Evolutionary conservation across 805 yeast species (phyloP).

Genomic region (Isabelozyma pseudorhagii): DNA sequence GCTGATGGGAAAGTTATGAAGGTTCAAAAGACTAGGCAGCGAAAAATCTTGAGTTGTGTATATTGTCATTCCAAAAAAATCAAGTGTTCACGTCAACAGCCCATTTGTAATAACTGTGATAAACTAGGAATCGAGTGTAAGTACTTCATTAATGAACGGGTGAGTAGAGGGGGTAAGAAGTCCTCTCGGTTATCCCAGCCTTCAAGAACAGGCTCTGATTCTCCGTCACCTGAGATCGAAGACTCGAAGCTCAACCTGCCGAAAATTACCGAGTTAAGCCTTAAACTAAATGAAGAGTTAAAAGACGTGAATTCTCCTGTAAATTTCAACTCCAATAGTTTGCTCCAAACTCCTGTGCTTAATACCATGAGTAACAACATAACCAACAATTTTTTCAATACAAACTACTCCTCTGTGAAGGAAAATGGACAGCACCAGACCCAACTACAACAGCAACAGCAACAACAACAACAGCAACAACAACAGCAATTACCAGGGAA

Average conservation of each 20-base stretch:
- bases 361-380: conserved; percentile 29
- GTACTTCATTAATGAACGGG: conserved; percentile 57
- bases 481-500: conserved; percentile 1
- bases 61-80: conserved; percentile 61
- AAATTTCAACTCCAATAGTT: neutral
- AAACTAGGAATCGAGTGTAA: conserved; percentile 47
- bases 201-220: neutral
- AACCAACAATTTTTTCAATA: conserved; percentile 32
- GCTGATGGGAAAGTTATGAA: conserved; percentile 56
- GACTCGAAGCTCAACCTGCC: neutral
- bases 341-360: conserved; percentile 25
- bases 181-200: neutral
- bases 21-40: conserved; percentile 58
- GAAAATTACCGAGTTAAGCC: neutral
- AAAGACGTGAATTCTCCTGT: neutral
- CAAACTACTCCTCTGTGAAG: conserved; percentile 16
- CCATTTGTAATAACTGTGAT: conserved; percentile 54
- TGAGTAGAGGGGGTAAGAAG: conserved; percentile 42
- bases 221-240: neutral
- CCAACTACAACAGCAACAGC: conserved; percentile 1
- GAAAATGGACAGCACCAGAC: conserved; percentile 1
- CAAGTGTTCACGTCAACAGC: conserved; percentile 58
- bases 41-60: conserved; percentile 55
- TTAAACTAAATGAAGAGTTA: neutral
- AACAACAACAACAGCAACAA: conserved; percentile 1